These are phyloP conservation scores for Microsporum ferrugineum DNA, from an alignment of 2,329 filamentous ascomycete species.

Conservation along the genomic window DNA sequence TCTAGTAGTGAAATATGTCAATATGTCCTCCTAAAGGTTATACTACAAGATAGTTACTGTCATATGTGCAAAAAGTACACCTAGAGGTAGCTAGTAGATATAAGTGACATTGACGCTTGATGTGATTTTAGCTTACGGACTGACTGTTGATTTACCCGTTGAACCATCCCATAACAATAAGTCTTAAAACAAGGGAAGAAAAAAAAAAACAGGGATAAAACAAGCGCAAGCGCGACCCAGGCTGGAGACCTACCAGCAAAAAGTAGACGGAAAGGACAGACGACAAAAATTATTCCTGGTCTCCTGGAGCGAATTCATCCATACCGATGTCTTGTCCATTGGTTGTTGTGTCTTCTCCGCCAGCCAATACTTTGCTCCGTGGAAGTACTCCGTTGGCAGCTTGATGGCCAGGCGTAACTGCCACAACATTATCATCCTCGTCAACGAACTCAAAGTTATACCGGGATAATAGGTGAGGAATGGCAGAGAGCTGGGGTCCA, in stretches of 20 bases:
- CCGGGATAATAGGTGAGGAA: slow-evolving; percentile 83
- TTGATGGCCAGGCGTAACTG: slow-evolving; percentile 64
- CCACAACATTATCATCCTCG: slow-evolving; percentile 77
- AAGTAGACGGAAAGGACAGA: not conserved
- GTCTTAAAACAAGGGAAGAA: not conserved
- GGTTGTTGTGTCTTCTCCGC: slow-evolving; percentile 22
- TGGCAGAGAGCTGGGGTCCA: slow-evolving; percentile 89
- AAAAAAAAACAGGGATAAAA: not conserved
- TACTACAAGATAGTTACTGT: too few relatives aligned
- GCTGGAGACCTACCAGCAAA: not conserved
- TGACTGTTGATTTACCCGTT: not conserved
- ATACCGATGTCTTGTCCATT: slow-evolving; percentile 14
- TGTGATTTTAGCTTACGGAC: not conserved
- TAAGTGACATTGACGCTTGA: not conserved
- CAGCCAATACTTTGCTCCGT: slow-evolving; percentile 55
- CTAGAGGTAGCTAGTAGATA: not conserved
- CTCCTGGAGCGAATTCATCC: slow-evolving; percentile 14
- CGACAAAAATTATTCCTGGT: slow-evolving; percentile 7
- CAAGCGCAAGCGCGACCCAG: not conserved
- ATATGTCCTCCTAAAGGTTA: too few relatives aligned
- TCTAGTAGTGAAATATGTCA: too few relatives aligned
- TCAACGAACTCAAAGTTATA: slow-evolving; percentile 98
- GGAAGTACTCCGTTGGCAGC: slow-evolving; percentile 44
- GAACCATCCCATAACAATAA: not conserved
- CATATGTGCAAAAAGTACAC: not conserved